A percentile compares a stretch with the other conserved stretches of the same genome.
These are phyloP conservation scores for Fusarium concolor DNA, from an alignment of 2,329 filamentous ascomycete species.

Conservation along the genomic window DNA sequence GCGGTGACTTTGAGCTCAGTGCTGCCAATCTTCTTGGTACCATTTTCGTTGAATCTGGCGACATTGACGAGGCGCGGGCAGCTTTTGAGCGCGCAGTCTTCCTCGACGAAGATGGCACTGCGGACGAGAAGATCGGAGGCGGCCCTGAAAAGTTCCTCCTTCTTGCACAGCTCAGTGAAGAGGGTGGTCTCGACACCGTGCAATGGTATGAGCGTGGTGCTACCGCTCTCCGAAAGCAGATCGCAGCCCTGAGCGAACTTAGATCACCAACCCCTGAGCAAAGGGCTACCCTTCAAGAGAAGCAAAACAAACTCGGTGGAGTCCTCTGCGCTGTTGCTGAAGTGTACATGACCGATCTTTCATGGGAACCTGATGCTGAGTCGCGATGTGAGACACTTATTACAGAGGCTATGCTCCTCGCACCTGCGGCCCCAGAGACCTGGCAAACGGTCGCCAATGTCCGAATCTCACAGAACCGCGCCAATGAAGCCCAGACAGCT, in stretches of 20 bases:
- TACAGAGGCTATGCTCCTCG: constrained; percentile 88
- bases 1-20: constrained; percentile 66
- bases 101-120: constrained; percentile 79
- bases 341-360: constrained; percentile 99
- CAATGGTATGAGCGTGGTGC: constrained; percentile 78
- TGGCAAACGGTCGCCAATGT: constrained; percentile 96
- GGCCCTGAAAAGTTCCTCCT: constrained; percentile 95
- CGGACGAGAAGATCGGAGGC: constrained; percentile 78
- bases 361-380: constrained; percentile 92
- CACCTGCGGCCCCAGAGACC: constrained; percentile 85
- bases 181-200: constrained; percentile 74
- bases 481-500: constrained; percentile 83
- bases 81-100: constrained; percentile 79
- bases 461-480: constrained; percentile 85
- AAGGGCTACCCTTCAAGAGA: constrained; percentile 67
- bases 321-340: constrained; percentile 95
- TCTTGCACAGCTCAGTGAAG: constrained; percentile 87
- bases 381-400: constrained; percentile 86
- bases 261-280: constrained; percentile 54
- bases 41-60: constrained; percentile 84
- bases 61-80: constrained; percentile 77
- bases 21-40: constrained; percentile 83
- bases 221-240: constrained; percentile 75
- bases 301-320: constrained; percentile 84
- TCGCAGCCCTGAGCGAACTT: constrained; percentile 70